Base-by-base conservation (phyloP, 441 rosid species). In the Kokia cookei region DNA sequence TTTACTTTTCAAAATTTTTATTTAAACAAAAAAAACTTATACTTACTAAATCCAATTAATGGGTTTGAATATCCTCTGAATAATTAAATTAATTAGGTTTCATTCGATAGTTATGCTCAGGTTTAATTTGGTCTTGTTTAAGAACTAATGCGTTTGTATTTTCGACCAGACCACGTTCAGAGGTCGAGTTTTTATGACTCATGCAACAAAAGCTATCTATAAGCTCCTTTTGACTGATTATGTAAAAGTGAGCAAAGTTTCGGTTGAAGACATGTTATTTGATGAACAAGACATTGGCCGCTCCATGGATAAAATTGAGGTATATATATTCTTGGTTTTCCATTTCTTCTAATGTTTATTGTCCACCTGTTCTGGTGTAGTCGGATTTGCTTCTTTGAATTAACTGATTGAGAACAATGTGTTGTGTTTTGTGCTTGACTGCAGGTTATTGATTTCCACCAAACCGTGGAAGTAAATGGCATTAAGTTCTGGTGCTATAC, bases 401-500 rank as follows among this genome's bases (percentile, higher is more conserved):
- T 22, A 65, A 12, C n/a, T 11, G 8, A 6, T 26, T 47, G 37
- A 13, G 4, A 26, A 26, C 42, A 2, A 3, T 12, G 48, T 26
- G n/a, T 24, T 17, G 14, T 57, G 12, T 71, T 27, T 22, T 64
- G 50, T 40, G 12, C 32, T 71, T 40, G 17, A 78, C 76, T 69
- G 22, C 78, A 94, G 98, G 98, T 94, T 61, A 87, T 94, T 82
- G 97, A 94, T 78, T 94, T 92, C 79, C 97, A 92, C 80, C 97
- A 94, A 85, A 94, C 97, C 0, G 85, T 92, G 76, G 98, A 94
- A 75, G 94, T 92, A 59, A 91, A 94, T 15, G 95, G 97, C 72
- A 91, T 94, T 73, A 89, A 88, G 78, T 92, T 94, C 78, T 94
- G 97, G 98, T 94, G 98, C 79, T 94, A 94, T 78, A 89, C 98